Evolutionary conservation across 805 yeast genomes (phyloP).

Genomic region (Wickerhamiella vanderwaltii): DNA sequence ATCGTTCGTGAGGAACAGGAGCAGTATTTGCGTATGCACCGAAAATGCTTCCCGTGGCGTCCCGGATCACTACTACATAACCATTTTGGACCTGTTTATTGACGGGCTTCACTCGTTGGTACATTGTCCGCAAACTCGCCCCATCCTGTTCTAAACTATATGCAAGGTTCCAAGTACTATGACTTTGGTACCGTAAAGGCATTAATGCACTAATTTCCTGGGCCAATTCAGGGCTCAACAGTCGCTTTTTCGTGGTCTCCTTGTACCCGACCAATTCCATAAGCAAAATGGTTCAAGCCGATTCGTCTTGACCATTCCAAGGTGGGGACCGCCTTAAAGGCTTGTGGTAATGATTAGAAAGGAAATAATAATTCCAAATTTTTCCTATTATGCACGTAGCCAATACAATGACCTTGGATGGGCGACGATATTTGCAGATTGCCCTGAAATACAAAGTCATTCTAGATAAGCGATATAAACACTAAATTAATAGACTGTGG

Average conservation of each 20-base stretch:
- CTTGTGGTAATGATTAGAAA: no score
- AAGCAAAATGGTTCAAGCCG: background rate
- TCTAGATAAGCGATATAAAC: no score
- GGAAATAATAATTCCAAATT: no score
- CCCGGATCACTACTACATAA: constrained; percentile 61
- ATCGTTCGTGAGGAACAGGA: constrained; percentile 60
- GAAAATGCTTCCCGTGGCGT: constrained; percentile 48
- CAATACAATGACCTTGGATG: no score
- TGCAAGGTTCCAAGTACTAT: constrained; percentile 60
- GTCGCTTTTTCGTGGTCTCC: constrained; percentile 41
- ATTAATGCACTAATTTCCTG: constrained; percentile 59
- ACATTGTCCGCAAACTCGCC: constrained; percentile 69
- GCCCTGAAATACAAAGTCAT: no score
- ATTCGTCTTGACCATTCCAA: no score
- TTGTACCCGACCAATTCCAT: constrained; percentile 45
- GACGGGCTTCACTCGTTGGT: constrained; percentile 41
- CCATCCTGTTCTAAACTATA: constrained; percentile 92
- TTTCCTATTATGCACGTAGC: no score
- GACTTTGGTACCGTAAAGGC: constrained; percentile 69
- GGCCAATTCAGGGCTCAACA: constrained; percentile 54
- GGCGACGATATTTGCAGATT: no score
- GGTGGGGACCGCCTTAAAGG: no score
- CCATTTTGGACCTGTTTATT: constrained; percentile 37
- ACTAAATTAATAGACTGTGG: no score
- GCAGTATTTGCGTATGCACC: constrained; percentile 69